Base-by-base conservation (phyloP, 768 basidiomycete genomes). In the Termitomyces sp. region DNA sequence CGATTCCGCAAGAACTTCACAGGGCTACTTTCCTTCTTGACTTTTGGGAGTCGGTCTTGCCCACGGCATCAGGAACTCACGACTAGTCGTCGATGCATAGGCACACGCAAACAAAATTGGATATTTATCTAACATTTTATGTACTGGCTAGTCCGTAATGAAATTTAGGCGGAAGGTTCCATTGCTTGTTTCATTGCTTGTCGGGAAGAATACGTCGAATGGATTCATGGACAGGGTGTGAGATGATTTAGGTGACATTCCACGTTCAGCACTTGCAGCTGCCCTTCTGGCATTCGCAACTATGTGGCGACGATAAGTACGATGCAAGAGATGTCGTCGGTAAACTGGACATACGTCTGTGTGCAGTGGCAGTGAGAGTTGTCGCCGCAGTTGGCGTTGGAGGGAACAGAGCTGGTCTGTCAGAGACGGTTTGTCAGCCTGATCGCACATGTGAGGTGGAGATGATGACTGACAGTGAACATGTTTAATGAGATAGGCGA, bases 301-400 rank as follows among this genome's bases (percentile, higher is more conserved):
- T 58, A 20, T n/a, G 26, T 3, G 8, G 16, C 43, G 31, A 24
- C 8, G 29, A 22, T 29, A 12, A 46, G n/a, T 27, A 12, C 18
- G 14, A 36, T 22, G 8, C 36, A 39, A 37, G 20, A 46, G 2
- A 16, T 10, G 34, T 0, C 39, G 26, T 0, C 39, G 29, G n/a
- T 24, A 32, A 27, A 13, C 8, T 7, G 12, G 16, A 57, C 64
- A 2, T 63, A 73, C 72, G 56, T 13, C 1, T 41, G 6, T 13
- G 37, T 65, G 65, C 72, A 72, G 18, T 57, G 59, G 64, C 68
- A 70, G 56, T 51, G 53, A 43, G 10, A n/a, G 26, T 0, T 59
- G 36, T 60, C 47, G 27, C 64, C 65, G 64, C 74, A 75, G 44
- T 64, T 63, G 39, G 62, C 58, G 67, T 73, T 64, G 49, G 70